A percentile compares a stretch with the other conserved stretches of the same genome.
phyloP scores from a whole-genome alignment of 257 asterid genomes.

The Catharanthus roseus region DNA sequence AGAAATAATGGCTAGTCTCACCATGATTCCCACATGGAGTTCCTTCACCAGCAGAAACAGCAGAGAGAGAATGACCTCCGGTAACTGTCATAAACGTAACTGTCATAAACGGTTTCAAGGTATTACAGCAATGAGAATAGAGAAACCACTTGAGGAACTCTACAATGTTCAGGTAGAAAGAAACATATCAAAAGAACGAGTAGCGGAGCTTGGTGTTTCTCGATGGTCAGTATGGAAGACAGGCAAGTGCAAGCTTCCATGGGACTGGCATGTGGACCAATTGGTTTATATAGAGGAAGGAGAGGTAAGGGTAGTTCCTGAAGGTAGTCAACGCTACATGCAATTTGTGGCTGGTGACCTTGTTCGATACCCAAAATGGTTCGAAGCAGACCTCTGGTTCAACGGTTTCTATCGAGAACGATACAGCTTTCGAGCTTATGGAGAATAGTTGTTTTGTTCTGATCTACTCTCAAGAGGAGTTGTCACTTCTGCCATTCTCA shows the following conservation, averaged over 20 bases:
- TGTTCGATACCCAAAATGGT: conserved; percentile 92
- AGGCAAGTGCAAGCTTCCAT: conserved; percentile 79
- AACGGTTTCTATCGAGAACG: conserved; percentile 88
- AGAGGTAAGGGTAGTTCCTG: conserved; percentile 92
- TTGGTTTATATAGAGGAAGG: conserved; percentile 93
- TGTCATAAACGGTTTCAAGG: conserved; percentile 17
- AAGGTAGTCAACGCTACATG: conserved; percentile 76
- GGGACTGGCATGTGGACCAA: conserved; percentile 99
- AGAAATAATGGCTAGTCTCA: conserved; percentile 45
- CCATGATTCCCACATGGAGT: conserved; percentile 35
- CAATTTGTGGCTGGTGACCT: conserved; percentile 83
- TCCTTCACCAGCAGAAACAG: conserved; percentile 18
- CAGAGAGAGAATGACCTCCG: conserved; percentile 8
- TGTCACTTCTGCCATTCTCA: not conserved
- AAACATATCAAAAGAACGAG: conserved; percentile 50
- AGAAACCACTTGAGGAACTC: conserved; percentile 85
- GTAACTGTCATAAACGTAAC: too few species aligned
- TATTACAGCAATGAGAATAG: conserved; percentile 45
- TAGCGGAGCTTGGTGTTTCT: conserved; percentile 63
- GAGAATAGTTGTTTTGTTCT: conserved; percentile 64
- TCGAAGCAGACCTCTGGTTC: conserved; percentile 90
- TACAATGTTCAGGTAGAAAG: conserved; percentile 82
- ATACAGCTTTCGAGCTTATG: conserved; percentile 76
- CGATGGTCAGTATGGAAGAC: conserved; percentile 92
- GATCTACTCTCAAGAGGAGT: not conserved